Conservation (phyloP, 2,329 filamentous ascomycete genomes). For the Ceratocystis variospora region DNA sequence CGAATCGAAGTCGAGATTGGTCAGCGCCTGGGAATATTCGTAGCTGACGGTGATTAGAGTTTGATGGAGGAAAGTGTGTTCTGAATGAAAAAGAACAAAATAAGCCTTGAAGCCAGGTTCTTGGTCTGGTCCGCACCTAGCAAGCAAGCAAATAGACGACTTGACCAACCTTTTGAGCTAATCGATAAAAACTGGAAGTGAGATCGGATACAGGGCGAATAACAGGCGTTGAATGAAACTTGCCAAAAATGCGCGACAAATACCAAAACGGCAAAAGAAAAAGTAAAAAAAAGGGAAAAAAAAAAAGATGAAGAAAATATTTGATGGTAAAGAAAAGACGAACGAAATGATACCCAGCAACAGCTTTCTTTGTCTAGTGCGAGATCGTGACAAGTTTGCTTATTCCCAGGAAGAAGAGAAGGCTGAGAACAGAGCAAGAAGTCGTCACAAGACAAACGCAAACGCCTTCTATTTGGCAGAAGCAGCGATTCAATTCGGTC, state of each 20-base stretch:
- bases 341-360: background rate
- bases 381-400: background rate
- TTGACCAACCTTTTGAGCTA: background rate
- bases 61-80: no score
- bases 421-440: background rate
- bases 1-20: background rate
- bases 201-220: background rate
- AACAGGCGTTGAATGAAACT: conserved; percentile 1
- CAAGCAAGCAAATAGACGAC: background rate
- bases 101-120: background rate
- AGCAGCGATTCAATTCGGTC: background rate
- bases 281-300: background rate
- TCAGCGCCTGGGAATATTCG: background rate
- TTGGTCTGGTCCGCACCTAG: background rate
- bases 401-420: background rate
- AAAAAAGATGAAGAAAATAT: background rate
- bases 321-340: background rate
- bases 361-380: background rate
- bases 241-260: conserved; percentile 7
- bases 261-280: background rate
- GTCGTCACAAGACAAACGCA: conserved; percentile 4
- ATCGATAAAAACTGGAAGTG: conserved; percentile 4
- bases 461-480: background rate
- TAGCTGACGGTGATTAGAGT: no score
- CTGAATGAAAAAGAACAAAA: background rate